These are phyloP conservation scores for Teunomyces aglyptinius DNA, from an alignment of 805 yeast species.

Conservation along the genomic window DNA sequence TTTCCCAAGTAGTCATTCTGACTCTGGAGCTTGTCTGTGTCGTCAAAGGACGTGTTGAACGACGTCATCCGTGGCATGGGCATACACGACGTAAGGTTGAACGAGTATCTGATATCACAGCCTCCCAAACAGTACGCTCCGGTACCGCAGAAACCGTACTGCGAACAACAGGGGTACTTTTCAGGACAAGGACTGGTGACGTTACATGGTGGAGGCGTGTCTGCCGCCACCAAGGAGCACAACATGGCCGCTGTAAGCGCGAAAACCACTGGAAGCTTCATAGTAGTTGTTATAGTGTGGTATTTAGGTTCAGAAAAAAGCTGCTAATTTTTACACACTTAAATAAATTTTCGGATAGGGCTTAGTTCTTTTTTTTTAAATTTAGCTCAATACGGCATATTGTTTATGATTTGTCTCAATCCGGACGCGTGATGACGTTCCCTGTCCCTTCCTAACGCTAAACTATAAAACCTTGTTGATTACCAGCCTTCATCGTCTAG, in stretches of 20 bases:
- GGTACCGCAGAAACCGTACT: constrained; percentile 76
- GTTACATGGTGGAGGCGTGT: constrained; percentile 42
- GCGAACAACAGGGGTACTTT: constrained; percentile 80
- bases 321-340: neutral
- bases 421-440: neutral
- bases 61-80: constrained; percentile 76
- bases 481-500: neutral
- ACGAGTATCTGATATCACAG: constrained; percentile 77
- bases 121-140: constrained; percentile 82
- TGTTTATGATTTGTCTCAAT: neutral
- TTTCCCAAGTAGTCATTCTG: constrained; percentile 63
- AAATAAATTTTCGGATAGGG: neutral
- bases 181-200: constrained; percentile 65
- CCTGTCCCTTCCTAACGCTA: neutral
- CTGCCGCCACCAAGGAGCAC: constrained; percentile 4
- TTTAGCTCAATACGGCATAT: neutral
- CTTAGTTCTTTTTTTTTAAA: constrained; percentile 1
- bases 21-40: constrained; percentile 21
- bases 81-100: constrained; percentile 68
- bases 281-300: neutral
- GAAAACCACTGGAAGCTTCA: neutral
- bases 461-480: neutral
- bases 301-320: neutral
- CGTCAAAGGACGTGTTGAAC: constrained; percentile 41
- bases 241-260: neutral